phyloP scores from a whole-genome alignment of 2,329 filamentous ascomycete genomes.

The Lecanicillium sp. region DNA sequence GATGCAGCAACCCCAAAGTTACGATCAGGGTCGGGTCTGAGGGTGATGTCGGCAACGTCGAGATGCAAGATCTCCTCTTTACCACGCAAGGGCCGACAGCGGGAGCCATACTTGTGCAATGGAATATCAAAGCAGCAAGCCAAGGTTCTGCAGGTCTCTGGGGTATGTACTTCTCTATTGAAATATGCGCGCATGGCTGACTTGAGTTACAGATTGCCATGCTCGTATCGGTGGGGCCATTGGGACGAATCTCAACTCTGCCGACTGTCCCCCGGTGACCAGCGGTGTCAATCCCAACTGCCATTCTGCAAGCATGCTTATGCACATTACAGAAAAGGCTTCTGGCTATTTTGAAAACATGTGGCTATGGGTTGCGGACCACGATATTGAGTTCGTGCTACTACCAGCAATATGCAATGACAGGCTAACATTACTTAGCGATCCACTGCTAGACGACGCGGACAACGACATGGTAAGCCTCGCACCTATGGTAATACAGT shows the following conservation, averaged over 20 bases:
- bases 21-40: constrained; percentile 59
- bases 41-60: constrained; percentile 57
- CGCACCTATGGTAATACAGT: too few species aligned
- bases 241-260: constrained; percentile 58
- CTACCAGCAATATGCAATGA: neutral
- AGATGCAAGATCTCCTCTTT: constrained; percentile 65
- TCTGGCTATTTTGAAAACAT: constrained; percentile 48
- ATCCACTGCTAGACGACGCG: constrained; percentile 34
- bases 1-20: constrained; percentile 42
- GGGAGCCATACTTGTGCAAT: constrained; percentile 64
- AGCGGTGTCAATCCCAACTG: constrained; percentile 47
- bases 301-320: constrained; percentile 49
- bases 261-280: constrained; percentile 46
- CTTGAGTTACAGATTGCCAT: constrained; percentile 58
- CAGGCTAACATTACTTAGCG: constrained; percentile 1
- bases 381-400: constrained; percentile 35
- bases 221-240: constrained; percentile 65
- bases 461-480: constrained; percentile 52
- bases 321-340: constrained; percentile 39
- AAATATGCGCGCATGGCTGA: constrained; percentile 35
- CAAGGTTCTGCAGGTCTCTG: constrained; percentile 38
- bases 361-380: constrained; percentile 66
- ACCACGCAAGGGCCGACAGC: constrained; percentile 58
- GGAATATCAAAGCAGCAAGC: constrained; percentile 37
- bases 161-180: too few species aligned